These are phyloP conservation scores for Calonectria crousiana DNA, from an alignment of 2,329 filamentous ascomycete genomes.

Conservation along the genomic window DNA sequence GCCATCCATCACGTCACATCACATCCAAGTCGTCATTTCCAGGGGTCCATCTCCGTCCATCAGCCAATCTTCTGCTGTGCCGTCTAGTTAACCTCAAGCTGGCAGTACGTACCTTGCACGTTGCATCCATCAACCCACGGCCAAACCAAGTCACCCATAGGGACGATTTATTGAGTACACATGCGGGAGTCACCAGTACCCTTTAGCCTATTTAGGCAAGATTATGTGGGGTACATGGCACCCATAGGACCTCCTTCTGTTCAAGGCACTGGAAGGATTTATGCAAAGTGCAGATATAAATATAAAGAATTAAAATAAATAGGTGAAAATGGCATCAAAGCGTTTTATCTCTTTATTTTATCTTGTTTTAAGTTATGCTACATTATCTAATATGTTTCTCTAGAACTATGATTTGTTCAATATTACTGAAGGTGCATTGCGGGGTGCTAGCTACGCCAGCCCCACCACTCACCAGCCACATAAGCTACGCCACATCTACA, in stretches of 20 bases:
- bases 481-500: constrained; percentile 39
- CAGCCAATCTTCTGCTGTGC: constrained; percentile 6
- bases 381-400: background rate
- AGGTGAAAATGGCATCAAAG: background rate
- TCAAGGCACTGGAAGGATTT: background rate
- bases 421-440: background rate
- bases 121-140: background rate
- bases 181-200: background rate
- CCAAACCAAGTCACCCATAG: background rate
- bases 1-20: constrained; percentile 13
- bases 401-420: background rate
- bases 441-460: background rate
- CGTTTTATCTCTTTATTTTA: background rate
- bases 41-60: background rate
- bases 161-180: background rate
- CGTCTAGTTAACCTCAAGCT: background rate
- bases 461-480: background rate
- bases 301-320: background rate
- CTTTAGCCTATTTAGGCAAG: background rate
- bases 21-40: constrained; percentile 2
- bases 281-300: background rate
- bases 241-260: background rate
- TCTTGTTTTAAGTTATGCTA: background rate
- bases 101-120: background rate
- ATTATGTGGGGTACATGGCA: background rate